Evolutionary conservation across 2,329 filamentous ascomycete genomes (phyloP).

Genomic region (Neonectria sp.): DNA sequence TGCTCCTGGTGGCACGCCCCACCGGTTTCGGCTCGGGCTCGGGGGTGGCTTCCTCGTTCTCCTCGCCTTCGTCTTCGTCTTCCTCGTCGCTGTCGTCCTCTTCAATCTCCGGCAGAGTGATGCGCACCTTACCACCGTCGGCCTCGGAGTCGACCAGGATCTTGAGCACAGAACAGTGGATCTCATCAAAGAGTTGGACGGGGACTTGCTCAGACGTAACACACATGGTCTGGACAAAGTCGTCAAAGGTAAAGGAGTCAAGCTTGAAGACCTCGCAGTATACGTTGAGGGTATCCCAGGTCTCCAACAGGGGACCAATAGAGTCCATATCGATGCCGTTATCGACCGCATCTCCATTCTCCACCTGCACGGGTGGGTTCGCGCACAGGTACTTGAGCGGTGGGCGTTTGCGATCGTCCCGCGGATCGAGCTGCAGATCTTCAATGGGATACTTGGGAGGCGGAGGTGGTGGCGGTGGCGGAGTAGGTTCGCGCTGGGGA

Average conservation of each 20-base stretch:
- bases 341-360: constrained; percentile 50
- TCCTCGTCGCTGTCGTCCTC: constrained; percentile 79
- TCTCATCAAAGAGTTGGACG: constrained; percentile 89
- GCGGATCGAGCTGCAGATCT: constrained; percentile 85
- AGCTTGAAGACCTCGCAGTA: constrained; percentile 95
- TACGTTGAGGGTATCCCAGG: constrained; percentile 98
- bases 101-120: constrained; percentile 82
- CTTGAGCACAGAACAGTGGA: constrained; percentile 93
- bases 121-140: constrained; percentile 84
- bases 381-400: constrained; percentile 82
- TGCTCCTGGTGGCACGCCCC: constrained; percentile 86
- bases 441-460: constrained; percentile 96
- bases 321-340: constrained; percentile 83
- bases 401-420: constrained; percentile 78
- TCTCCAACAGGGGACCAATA: constrained; percentile 88
- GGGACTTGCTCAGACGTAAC: constrained; percentile 81
- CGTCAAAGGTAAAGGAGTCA: constrained; percentile 98
- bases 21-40: constrained; percentile 79
- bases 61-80: constrained; percentile 72
- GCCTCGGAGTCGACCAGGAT: constrained; percentile 83
- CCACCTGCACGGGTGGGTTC: constrained; percentile 69
- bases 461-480: constrained; percentile 77
- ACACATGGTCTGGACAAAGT: constrained; percentile 90
- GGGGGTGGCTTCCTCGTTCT: constrained; percentile 69
- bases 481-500: constrained; percentile 56